A percentile compares a stretch with the other conserved stretches of the same genome.
Evolutionary conservation across 2,329 filamentous ascomycete species (phyloP).

Genomic region (Botrytis paeoniae): DNA sequence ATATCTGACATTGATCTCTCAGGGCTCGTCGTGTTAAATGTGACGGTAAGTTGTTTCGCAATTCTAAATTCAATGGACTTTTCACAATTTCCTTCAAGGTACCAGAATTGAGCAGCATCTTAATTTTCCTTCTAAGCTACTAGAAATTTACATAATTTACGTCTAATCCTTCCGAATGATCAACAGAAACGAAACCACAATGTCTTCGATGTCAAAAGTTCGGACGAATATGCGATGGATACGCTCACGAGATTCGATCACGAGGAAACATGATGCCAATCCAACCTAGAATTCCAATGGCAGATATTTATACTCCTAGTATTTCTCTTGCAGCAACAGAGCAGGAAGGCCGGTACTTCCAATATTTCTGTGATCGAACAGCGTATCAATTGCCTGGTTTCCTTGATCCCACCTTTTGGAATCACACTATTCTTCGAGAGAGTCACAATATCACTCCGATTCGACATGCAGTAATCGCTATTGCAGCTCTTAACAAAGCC

Average conservation of each 20-base stretch:
- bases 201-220: slow-evolving; percentile 60
- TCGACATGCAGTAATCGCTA: slow-evolving; percentile 62
- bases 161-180: background rate
- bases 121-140: background rate
- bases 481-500: slow-evolving; percentile 65
- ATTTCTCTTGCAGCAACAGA: slow-evolving; percentile 49
- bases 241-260: slow-evolving; percentile 39
- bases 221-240: slow-evolving; percentile 58
- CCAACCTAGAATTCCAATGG: slow-evolving; percentile 36
- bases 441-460: slow-evolving; percentile 59
- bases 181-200: slow-evolving; percentile 53
- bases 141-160: background rate
- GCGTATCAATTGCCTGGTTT: slow-evolving; percentile 62
- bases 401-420: slow-evolving; percentile 65
- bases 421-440: slow-evolving; percentile 57
- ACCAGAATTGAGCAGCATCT: background rate
- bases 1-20: background rate
- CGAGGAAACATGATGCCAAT: slow-evolving; percentile 20
- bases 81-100: background rate
- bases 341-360: slow-evolving; percentile 58
- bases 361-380: slow-evolving; percentile 58
- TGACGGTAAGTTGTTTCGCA: slow-evolving; percentile 41
- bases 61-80: background rate
- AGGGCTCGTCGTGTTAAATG: slow-evolving; percentile 59
- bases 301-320: slow-evolving; percentile 27